Conservation (phyloP, 352 stramenopile genomes). For the Paralagenidium karlingii region DNA sequence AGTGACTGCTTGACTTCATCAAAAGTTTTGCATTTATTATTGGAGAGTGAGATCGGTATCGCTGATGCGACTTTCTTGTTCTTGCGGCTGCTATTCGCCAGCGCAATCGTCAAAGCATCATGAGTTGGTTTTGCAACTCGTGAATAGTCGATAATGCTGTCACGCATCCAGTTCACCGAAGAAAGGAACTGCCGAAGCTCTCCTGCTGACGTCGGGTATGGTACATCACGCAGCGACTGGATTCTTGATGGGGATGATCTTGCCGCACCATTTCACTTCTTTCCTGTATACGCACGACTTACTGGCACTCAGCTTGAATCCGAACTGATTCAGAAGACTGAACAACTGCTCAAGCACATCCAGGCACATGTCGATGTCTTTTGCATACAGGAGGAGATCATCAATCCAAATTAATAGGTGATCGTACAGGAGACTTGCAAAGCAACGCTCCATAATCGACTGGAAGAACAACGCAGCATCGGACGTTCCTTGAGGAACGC, state of each 20-base stretch:
- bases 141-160: too few relatives aligned
- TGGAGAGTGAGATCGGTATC: too few relatives aligned
- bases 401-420: conserved; percentile 19
- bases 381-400: conserved; percentile 14
- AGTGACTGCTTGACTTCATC: conserved; percentile 2
- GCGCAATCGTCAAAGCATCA: conserved; percentile 7
- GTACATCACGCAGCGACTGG: conserved; percentile 3
- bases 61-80: too few relatives aligned
- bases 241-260: conserved; percentile 2
- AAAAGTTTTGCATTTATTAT: conserved; percentile 2
- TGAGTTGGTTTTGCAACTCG: too few relatives aligned
- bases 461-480: conserved; percentile 7
- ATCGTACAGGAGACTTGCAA: conserved; percentile 7
- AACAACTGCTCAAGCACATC: conserved; percentile 10
- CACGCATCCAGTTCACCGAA: conserved; percentile 2
- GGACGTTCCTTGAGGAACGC: conserved; percentile 3
- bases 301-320: conserved; percentile 8
- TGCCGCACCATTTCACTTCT: conserved; percentile 7
- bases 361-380: conserved; percentile 9
- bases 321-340: conserved; percentile 5
- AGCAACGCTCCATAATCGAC: conserved; percentile 5
- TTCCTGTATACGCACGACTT: conserved; percentile 10
- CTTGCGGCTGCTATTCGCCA: too few relatives aligned
- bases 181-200: conserved; percentile 5
- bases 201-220: conserved; percentile 6